phyloP scores from a whole-genome alignment of 2,329 filamentous ascomycete species.

The Sporothrix schenckii region DNA sequence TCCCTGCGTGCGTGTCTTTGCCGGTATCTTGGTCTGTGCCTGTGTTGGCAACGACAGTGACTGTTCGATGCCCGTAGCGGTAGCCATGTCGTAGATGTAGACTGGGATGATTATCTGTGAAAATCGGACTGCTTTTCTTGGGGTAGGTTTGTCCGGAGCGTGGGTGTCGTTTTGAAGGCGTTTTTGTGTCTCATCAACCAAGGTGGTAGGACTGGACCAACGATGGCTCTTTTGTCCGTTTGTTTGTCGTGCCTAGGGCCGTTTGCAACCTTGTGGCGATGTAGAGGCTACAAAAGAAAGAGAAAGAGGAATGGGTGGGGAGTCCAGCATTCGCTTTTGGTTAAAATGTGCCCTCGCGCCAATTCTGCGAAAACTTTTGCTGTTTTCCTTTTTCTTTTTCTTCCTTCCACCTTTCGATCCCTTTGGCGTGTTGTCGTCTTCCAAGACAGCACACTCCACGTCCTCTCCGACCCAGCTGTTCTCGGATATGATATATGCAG shows the following conservation, averaged over 20 bases:
- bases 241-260: neutral
- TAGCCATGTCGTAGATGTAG: slow-evolving; percentile 10
- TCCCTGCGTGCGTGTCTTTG: neutral
- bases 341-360: neutral
- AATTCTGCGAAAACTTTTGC: neutral
- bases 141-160: neutral
- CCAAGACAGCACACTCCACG: neutral
- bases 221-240: neutral
- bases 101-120: neutral
- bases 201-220: neutral
- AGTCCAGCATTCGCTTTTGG: too few species aligned
- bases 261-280: neutral
- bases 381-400: neutral
- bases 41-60: neutral
- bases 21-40: neutral
- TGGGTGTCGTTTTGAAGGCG: neutral
- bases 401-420: neutral
- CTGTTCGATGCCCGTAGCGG: neutral
- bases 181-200: slow-evolving; percentile 14
- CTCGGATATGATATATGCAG: slow-evolving; percentile 6
- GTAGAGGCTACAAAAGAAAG: neutral
- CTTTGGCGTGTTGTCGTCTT: neutral
- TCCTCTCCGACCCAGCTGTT: neutral
- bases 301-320: too few species aligned
- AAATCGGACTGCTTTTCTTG: neutral